Evolutionary conservation across 1,139 yeast species (phyloP).

Genomic region (Yamadazyma jaroonii): DNA sequence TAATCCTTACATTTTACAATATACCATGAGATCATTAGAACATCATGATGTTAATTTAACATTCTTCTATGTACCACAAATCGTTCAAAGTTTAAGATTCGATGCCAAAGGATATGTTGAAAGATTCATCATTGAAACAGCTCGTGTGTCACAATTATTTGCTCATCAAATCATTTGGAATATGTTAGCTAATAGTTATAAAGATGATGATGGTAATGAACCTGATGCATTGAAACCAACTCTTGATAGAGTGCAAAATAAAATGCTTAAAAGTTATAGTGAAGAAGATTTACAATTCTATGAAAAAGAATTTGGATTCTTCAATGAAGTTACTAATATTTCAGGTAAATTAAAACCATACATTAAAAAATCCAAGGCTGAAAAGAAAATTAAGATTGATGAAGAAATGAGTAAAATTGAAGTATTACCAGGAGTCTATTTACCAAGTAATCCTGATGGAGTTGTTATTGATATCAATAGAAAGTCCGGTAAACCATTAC

Average conservation of each 20-base stretch:
- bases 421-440: slow-evolving; percentile 81
- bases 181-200: slow-evolving; percentile 88
- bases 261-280: slow-evolving; percentile 63
- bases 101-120: slow-evolving; percentile 85
- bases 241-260: slow-evolving; percentile 68
- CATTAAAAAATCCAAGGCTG: slow-evolving; percentile 91
- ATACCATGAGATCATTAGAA: slow-evolving; percentile 87
- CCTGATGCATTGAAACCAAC: slow-evolving; percentile 86
- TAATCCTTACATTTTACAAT: slow-evolving; percentile 73
- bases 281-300: slow-evolving; percentile 64
- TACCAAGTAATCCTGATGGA: slow-evolving; percentile 97
- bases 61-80: slow-evolving; percentile 96
- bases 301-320: slow-evolving; percentile 82
- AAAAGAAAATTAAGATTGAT: slow-evolving; percentile 93
- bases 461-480: slow-evolving; percentile 88
- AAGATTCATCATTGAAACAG: slow-evolving; percentile 87
- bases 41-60: slow-evolving; percentile 84
- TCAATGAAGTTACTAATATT: slow-evolving; percentile 86
- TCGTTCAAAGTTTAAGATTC: slow-evolving; percentile 86
- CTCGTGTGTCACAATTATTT: slow-evolving; percentile 83
- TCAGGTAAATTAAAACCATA: slow-evolving; percentile 94
- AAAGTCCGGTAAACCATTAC: slow-evolving; percentile 92
- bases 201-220: slow-evolving; percentile 77
- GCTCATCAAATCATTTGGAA: slow-evolving; percentile 99
- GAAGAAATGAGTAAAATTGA: slow-evolving; percentile 86